phyloP scores from a whole-genome alignment of 345 rosid genomes.

The Dipteronia dyeriana region DNA sequence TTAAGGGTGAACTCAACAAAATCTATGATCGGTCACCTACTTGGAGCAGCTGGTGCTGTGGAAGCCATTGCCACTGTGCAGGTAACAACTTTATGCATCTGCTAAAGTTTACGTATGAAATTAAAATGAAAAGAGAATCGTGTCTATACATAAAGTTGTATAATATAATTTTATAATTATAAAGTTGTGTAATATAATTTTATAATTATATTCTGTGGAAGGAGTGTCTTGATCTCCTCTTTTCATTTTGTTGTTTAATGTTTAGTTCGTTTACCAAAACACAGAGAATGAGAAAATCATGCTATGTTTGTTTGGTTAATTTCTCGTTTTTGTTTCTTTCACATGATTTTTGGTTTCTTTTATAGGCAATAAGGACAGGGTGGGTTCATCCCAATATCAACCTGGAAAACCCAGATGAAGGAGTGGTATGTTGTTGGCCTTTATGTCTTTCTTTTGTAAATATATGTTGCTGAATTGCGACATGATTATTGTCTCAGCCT shows the following conservation, averaged over 20 bases:
- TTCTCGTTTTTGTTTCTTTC: background rate
- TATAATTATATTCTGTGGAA: background rate
- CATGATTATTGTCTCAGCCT: background rate
- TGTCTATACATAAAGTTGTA: background rate
- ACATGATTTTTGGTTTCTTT: slow-evolving; percentile 18
- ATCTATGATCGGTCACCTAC: slow-evolving; percentile 91
- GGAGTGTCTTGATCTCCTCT: background rate
- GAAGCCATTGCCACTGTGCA: slow-evolving; percentile 89
- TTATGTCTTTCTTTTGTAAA: background rate
- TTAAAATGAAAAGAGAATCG: background rate
- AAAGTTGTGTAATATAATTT: background rate
- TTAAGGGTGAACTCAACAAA: slow-evolving; percentile 84
- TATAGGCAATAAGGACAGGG: slow-evolving; percentile 87
- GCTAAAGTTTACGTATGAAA: background rate
- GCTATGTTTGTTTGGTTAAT: background rate
- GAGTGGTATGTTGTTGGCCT: slow-evolving; percentile 60
- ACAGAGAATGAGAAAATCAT: background rate
- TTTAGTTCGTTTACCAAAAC: background rate
- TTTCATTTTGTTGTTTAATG: background rate
- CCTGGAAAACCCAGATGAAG: slow-evolving; percentile 77
- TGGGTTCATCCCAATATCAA: slow-evolving; percentile 98
- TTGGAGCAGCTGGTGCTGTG: slow-evolving; percentile 95
- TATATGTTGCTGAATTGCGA: background rate
- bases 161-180: background rate
- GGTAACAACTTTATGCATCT: slow-evolving; percentile 37